These are phyloP conservation scores for Epichloe elymi DNA, from an alignment of 2,329 filamentous ascomycete genomes.

Conservation along the genomic window DNA sequence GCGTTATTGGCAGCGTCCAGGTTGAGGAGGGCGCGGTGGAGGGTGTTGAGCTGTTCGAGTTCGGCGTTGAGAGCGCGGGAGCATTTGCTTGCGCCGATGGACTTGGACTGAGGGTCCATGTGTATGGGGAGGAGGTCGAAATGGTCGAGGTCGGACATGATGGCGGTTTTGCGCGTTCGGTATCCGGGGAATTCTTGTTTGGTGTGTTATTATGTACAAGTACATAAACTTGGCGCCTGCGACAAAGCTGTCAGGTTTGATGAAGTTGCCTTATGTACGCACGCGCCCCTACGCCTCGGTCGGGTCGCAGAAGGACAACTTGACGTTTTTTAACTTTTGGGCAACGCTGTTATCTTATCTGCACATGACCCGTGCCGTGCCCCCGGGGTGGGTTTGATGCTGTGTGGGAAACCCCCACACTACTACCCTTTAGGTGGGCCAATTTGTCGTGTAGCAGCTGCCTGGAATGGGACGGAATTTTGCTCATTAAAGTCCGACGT, in stretches of 20 bases:
- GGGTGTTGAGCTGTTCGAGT: slow-evolving; percentile 60
- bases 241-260: not conserved
- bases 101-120: slow-evolving; percentile 72
- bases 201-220: not conserved
- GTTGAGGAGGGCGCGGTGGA: slow-evolving; percentile 61
- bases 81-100: slow-evolving; percentile 40
- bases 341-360: slow-evolving; percentile 22
- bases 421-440: not conserved
- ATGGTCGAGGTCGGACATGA: slow-evolving; percentile 50
- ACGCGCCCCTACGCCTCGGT: too few relatives aligned
- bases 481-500: too few relatives aligned
- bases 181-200: not conserved
- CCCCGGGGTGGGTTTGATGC: not conserved
- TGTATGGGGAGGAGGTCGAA: slow-evolving; percentile 74
- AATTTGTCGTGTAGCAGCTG: not conserved
- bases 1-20: slow-evolving; percentile 40
- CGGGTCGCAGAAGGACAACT: slow-evolving; percentile 3
- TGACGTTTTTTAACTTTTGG: not conserved
- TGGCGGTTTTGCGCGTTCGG: not conserved
- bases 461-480: too few relatives aligned
- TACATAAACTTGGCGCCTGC: not conserved
- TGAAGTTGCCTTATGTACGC: too few relatives aligned
- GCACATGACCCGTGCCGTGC: slow-evolving; percentile 19
- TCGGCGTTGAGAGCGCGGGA: slow-evolving; percentile 45
- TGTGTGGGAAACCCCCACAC: not conserved